phyloP scores from a whole-genome alignment of 202 grass and related monocot species.

The Setaria italica region DNA sequence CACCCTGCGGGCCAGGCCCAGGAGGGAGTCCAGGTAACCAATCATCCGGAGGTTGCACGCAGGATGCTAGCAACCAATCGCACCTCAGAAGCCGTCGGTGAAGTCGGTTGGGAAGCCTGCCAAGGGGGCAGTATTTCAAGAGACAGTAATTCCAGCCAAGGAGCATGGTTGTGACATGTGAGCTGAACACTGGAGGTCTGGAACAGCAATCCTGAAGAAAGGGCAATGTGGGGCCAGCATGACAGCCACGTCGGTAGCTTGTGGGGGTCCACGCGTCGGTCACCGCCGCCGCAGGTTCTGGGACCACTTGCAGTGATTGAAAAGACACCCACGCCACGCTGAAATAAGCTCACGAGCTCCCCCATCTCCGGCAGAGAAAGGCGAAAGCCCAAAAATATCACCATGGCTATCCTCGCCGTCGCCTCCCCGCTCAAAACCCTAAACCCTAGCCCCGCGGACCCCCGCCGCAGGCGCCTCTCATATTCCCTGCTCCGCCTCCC shows the following conservation, averaged over 20 bases:
- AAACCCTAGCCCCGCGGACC: constrained; percentile 39
- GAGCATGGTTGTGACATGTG: not conserved
- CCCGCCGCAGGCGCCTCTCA: not conserved
- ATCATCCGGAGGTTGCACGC: too few species aligned
- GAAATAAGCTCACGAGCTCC: constrained; percentile 7
- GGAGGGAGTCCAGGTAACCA: too few species aligned
- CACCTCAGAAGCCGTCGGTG: too few species aligned
- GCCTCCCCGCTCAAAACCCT: constrained; percentile 61
- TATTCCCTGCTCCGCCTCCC: not conserved
- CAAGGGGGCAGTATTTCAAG: too few species aligned
- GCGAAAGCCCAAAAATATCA: constrained; percentile 22
- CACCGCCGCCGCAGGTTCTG: not conserved
- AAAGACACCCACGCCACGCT: not conserved
- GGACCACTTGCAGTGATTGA: not conserved
- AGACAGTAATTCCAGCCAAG: not conserved
- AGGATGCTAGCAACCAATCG: too few species aligned
- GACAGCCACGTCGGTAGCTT: not conserved
- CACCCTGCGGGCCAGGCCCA: too few species aligned
- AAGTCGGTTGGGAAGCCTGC: too few species aligned
- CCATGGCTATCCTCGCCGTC: constrained; percentile 51
- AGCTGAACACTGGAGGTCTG: not conserved
- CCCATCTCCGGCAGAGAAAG: not conserved
- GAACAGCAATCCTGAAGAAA: not conserved
- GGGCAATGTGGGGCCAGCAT: not conserved
- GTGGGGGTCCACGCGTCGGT: not conserved